Conservation (phyloP, 2,329 filamentous ascomycete species). For the Colletotrichum noveboracense region DNA sequence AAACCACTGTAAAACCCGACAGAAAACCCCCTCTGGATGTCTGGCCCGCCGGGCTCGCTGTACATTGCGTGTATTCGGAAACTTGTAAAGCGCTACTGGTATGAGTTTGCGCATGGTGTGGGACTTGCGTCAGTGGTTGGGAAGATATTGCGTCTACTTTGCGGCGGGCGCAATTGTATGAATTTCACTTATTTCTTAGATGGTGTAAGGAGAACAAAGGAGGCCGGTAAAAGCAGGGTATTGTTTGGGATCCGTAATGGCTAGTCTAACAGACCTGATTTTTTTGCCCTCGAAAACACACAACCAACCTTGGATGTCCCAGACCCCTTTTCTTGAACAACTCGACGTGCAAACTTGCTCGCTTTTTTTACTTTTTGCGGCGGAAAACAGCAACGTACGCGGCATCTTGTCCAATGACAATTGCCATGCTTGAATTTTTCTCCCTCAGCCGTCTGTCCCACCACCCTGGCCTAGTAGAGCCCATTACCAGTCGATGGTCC, state of each 20-base stretch:
- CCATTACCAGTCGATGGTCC: not conserved
- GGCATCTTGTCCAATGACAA: not conserved
- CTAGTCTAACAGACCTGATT: slow-evolving; percentile 19
- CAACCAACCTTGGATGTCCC: not conserved
- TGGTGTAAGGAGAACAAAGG: slow-evolving; percentile 19
- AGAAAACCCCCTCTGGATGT: not conserved
- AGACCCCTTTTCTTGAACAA: not conserved
- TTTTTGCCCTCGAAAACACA: not conserved
- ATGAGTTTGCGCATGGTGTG: not conserved
- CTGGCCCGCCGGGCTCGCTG: not conserved
- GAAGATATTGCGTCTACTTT: not conserved
- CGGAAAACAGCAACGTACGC: not conserved
- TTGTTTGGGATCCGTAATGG: slow-evolving; percentile 14
- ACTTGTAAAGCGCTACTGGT: not conserved
- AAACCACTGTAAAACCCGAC: not conserved
- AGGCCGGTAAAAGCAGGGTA: slow-evolving; percentile 9
- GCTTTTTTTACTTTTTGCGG: not conserved
- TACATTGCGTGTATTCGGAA: slow-evolving; percentile 13
- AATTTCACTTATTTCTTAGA: slow-evolving; percentile 6
- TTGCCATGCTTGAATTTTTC: not conserved
- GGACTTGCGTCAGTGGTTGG: not conserved
- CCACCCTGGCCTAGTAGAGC: not conserved
- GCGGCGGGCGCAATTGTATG: not conserved
- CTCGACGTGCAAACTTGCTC: not conserved
- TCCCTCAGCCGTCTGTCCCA: not conserved